Percentiles rank a stretch among this genome's conserved stretches.
phyloP scores from a whole-genome alignment of 257 asterid species.

The Coffea canephora region DNA sequence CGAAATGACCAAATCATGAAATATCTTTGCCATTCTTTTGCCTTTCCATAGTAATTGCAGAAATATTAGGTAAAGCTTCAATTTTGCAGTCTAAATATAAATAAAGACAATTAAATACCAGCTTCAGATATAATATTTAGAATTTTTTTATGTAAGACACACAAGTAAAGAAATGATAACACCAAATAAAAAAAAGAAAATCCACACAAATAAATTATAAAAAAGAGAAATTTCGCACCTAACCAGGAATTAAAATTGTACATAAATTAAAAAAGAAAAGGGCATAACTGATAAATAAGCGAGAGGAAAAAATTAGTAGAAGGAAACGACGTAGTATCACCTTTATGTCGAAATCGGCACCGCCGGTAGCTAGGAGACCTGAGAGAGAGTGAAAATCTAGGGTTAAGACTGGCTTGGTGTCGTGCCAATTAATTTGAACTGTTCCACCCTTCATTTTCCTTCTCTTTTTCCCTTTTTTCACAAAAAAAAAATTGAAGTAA shows the following conservation, averaged over 20 bases:
- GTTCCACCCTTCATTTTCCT: constrained; percentile 72
- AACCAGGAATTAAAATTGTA: too few species aligned
- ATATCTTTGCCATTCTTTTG: too few species aligned
- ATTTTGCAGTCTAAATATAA: too few species aligned
- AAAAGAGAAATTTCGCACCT: not conserved
- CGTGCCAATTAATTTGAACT: constrained; percentile 94
- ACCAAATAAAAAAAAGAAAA: not conserved
- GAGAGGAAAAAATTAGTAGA: not conserved
- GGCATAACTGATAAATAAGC: not conserved
- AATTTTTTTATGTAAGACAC: not conserved
- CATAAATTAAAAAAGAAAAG: too few species aligned
- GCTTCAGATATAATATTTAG: not conserved
- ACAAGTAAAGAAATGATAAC: not conserved
- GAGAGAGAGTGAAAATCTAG: constrained; percentile 81
- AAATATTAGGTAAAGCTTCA: too few species aligned
- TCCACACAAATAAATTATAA: not conserved
- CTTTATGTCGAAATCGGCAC: constrained; percentile 95
- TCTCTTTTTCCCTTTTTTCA: too few species aligned
- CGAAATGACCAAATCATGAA: too few species aligned
- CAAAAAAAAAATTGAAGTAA: too few species aligned
- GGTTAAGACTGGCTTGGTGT: constrained; percentile 80
- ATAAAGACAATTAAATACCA: not conserved
- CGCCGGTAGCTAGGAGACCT: constrained; percentile 82
- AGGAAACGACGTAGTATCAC: constrained; percentile 25
- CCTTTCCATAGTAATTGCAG: too few species aligned